Base-by-base conservation (phyloP, 352 stramenopile genomes). In the Phytophthora pisi region DNA sequence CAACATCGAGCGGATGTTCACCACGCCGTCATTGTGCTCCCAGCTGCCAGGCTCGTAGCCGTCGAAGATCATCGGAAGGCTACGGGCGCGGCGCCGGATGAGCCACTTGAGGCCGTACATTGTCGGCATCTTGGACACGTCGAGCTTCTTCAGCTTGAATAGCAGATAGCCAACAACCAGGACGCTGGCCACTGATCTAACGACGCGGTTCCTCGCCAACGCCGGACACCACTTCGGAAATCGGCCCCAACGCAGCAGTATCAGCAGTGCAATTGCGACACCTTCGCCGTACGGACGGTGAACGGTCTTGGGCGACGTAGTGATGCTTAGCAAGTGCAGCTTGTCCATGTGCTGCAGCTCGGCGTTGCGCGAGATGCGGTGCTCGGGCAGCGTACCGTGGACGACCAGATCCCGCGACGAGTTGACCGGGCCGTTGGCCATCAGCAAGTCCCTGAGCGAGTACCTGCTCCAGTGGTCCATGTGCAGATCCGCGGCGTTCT, bases 1-100 rank as follows among this genome's bases (percentile, higher is more conserved):
- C 40, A 92, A 62, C 85, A 91, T 91, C 20, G 83, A 92, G 11
- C 75, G 69, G 28, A 91, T 86, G 56, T 93, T 93, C 9, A 94
- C 86, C 1, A 77, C 76, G 5, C 86, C 86, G 47, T 93, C 86
- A 36, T 93, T 93, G 69, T 87, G 86, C 42, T 82, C 72, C 86
- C 86, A 93, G 47, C 82, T 72, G 23, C 74, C 64, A 5, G 66
- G 42, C 26, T 91, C 77, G 58, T 90, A 91, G 15, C 83, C 83
- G 49, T 91, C 75, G 52, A 86, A 90, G 51, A 92, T 80, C 68
- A 79, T 70, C 1, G 82, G 74, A 2, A 93, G 62, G 16, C 66
- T 77, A 23, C 74, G 71, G 13, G 83, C 80, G 11, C 75, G 76
- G 51, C 72, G 78, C 13, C 65, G 73, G 59, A 93, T 90, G 50